A percentile compares a stretch with the other conserved stretches of the same genome.
phyloP scores from a whole-genome alignment of 2,329 filamentous ascomycete species.

The Fusarium sp. region DNA sequence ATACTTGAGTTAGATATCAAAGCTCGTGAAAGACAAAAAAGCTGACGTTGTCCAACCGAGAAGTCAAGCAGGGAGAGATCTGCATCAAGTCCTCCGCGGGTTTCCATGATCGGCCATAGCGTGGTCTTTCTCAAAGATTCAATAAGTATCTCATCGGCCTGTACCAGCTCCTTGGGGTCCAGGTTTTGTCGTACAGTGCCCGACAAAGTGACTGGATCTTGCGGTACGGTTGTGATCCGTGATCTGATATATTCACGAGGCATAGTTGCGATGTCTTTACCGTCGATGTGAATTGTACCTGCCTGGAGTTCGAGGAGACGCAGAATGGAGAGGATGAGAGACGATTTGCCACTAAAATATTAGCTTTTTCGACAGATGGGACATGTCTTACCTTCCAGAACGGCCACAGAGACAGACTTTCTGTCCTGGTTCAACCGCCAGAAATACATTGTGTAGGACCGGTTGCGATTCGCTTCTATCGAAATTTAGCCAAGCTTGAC shows the following conservation, averaged over 20 bases:
- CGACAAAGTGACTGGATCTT: slow-evolving; percentile 61
- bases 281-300: slow-evolving; percentile 58
- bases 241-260: slow-evolving; percentile 58
- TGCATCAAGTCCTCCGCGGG: slow-evolving; percentile 54
- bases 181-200: slow-evolving; percentile 62
- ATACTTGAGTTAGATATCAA: slow-evolving; percentile 52
- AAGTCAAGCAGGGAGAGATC: slow-evolving; percentile 51
- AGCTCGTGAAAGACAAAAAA: slow-evolving; percentile 62
- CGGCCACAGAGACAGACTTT: slow-evolving; percentile 65
- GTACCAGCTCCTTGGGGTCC: slow-evolving; percentile 53
- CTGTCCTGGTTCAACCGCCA: slow-evolving; percentile 53
- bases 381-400: slow-evolving; percentile 52
- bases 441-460: slow-evolving; percentile 32
- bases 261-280: slow-evolving; percentile 56
- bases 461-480: slow-evolving; percentile 29
- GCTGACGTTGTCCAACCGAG: slow-evolving; percentile 60
- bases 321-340: slow-evolving; percentile 60
- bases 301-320: slow-evolving; percentile 59
- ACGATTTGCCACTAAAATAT: slow-evolving; percentile 61
- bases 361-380: background rate
- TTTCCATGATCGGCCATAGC: slow-evolving; percentile 56
- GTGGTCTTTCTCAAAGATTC: slow-evolving; percentile 58
- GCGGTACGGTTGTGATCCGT: slow-evolving; percentile 60
- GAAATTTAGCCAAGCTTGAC: background rate
- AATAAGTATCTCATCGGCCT: slow-evolving; percentile 55